These are phyloP conservation scores for Chenopodium quinoa DNA, from an alignment of 148 eudicot genomes.

Conservation along the genomic window DNA sequence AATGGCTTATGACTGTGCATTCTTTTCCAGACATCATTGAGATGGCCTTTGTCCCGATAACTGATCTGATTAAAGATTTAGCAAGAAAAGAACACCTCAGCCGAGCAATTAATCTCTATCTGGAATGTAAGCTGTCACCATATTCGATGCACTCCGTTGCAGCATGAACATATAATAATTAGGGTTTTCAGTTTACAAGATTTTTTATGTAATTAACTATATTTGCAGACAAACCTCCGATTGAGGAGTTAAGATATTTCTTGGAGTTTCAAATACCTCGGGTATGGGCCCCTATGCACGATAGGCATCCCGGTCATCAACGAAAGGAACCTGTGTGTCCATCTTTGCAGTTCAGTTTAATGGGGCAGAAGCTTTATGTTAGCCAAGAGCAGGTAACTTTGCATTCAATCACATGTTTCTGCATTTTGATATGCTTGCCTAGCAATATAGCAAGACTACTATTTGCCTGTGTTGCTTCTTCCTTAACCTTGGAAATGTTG, in stretches of 20 bases:
- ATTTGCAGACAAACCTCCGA: conserved; percentile 82
- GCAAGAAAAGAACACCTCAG: conserved; percentile 63
- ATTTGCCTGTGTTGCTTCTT: background rate
- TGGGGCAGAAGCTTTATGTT: conserved; percentile 92
- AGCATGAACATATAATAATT: background rate
- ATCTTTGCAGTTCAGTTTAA: conserved; percentile 88
- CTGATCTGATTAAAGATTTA: conserved; percentile 65
- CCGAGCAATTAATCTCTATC: conserved; percentile 74
- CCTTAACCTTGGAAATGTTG: background rate
- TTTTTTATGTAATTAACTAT: conserved; percentile 10
- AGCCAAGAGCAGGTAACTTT: conserved; percentile 84
- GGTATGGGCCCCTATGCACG: conserved; percentile 80
- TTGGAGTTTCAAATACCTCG: conserved; percentile 83
- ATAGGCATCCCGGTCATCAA: conserved; percentile 64
- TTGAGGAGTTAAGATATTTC: conserved; percentile 89
- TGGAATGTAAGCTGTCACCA: conserved; percentile 62
- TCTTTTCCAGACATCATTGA: conserved; percentile 83
- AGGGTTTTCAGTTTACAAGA: background rate
- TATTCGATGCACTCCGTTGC: background rate
- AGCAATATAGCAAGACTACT: background rate
- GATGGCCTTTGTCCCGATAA: conserved; percentile 75
- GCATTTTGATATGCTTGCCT: background rate
- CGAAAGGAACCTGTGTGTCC: conserved; percentile 97
- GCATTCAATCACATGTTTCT: background rate
- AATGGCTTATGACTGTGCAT: conserved; percentile 71